Base-by-base conservation (phyloP, 352 stramenopile genomes). In the Globisporangium alternatum region DNA sequence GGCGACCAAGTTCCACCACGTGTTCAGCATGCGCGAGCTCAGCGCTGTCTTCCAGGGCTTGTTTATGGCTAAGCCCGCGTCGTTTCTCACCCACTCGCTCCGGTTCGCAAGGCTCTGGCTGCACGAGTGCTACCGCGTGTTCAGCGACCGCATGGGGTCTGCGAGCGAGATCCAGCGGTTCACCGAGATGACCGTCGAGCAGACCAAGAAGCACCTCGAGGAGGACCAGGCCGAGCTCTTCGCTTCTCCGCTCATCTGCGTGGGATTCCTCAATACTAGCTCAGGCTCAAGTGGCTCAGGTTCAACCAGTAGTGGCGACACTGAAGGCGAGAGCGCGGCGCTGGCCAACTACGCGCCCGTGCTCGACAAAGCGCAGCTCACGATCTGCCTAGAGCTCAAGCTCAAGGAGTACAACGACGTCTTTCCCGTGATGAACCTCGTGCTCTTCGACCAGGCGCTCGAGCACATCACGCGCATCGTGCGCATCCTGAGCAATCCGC, bases 1-100 rank as follows among this genome's bases (percentile, higher is more conserved):
- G 0, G 89, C 91, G n/a, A 81, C 87, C 3, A 98, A 98, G 58
- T 97, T 96, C 44, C 90, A 98, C 66, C 97, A 98, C 59, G 78
- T 96, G 2, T 98, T 98, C 71, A 97, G 88, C 65, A 84, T 98
- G 67, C 79, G 93, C 13, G 91, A 98, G 51, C 60, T 98, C 9
- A 83, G 79, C 5, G 82, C 84, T 2, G 64, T 98, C 15, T 96
- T 97, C 60, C 87, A 97, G 67, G 91, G 93, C 0, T 62, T 98
- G 1, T 87, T 89, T 13, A 71, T 85, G 33, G 68, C 86, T 0
- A 74, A 76, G 2, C 80, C 89, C 4, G 85, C 93, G 67, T 60
- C 70, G 2, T 95, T 89, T 52, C 53, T 80, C 35, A 85, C 80
- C 7, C 77, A 80, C 21, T 74, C 80, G 17, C 52, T 96, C 2